Evolutionary conservation across 2,329 filamentous ascomycete genomes (phyloP), one percentile per base, ranked within the genome.

Genomic region (Colletotrichum lupini): DNA sequence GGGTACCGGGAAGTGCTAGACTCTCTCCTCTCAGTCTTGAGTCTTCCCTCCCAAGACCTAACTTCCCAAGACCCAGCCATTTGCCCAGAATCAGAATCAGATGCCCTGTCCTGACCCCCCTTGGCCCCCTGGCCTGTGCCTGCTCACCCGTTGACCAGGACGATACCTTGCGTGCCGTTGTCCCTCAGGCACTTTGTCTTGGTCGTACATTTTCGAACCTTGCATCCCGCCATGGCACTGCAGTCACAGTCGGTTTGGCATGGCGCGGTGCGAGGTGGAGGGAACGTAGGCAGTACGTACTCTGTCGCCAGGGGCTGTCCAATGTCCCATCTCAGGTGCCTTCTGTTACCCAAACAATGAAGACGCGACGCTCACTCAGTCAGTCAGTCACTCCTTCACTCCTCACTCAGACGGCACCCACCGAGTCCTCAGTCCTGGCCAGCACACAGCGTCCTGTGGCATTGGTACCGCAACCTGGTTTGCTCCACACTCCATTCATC

Each of bases 171-270:
- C 72, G 68, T 74, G 63, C 58, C 26, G 14, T 9, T 19, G 22
- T 64, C 5, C 30, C 26, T 22, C 61, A 37, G 49, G 61, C 61
- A 55, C 42, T 64, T 55, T n/a, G 61, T 35, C 61, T 19, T 53
- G 49, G 28, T 53, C 60, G 53, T 35, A 69, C 56, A 61, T 30
- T 37, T 67, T 49, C 42, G 56, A 59, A 68, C 57, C 68, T 74
- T 64, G 69, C 65, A 64, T 68, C 55, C 69, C 70, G 70, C 60
- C 64, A 73, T 74, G 59, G 60, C 69, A 73, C 66, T 42, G 24
- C 61, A 60, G 53, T 55, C 55, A 32, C 58, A 56, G 49, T 49
- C 42, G 42, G 42, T 35, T 62, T 67, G 46, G 61, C 52, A 64
- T 26, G 58, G 58, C 30, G 26, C 26, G 58, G 58, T 28, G 35